Evolutionary conservation across 805 yeast genomes (phyloP).

Genomic region (Sungouiella thailandica): DNA sequence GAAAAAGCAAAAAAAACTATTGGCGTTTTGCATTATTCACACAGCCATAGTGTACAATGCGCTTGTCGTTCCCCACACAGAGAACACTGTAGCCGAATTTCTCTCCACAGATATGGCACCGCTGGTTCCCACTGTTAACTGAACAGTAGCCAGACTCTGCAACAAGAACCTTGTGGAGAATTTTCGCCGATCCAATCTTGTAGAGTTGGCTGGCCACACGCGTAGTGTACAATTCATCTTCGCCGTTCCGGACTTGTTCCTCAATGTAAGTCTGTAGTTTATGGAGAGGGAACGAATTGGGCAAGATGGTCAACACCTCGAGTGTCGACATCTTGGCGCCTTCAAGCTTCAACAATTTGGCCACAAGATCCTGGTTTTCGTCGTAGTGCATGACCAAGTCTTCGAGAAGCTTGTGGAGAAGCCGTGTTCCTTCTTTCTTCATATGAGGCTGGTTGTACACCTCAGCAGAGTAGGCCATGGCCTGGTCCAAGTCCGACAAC

Average conservation of each 20-base stretch:
- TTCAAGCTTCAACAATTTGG: slow-evolving; percentile 37
- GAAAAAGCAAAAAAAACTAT: not conserved
- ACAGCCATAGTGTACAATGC: slow-evolving; percentile 58
- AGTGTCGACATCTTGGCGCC: slow-evolving; percentile 45
- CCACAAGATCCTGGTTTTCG: slow-evolving; percentile 32
- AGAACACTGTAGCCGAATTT: slow-evolving; percentile 51
- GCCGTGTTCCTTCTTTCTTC: slow-evolving; percentile 32
- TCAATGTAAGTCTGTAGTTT: slow-evolving; percentile 42
- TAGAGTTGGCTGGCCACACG: slow-evolving; percentile 44
- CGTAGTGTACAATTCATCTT: slow-evolving; percentile 34
- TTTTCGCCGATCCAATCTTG: slow-evolving; percentile 49
- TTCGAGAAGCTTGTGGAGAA: slow-evolving; percentile 49
- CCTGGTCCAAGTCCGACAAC: slow-evolving; percentile 50
- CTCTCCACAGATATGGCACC: slow-evolving; percentile 60
- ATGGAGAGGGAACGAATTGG: slow-evolving; percentile 43
- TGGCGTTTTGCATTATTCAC: slow-evolving; percentile 3
- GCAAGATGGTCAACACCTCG: slow-evolving; percentile 47
- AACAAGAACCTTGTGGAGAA: slow-evolving; percentile 38
- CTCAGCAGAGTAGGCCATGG: slow-evolving; percentile 56
- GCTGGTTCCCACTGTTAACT: slow-evolving; percentile 35
- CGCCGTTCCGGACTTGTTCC: slow-evolving; percentile 38
- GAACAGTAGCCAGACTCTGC: slow-evolving; percentile 31
- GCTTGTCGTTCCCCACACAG: slow-evolving; percentile 40
- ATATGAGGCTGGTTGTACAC: slow-evolving; percentile 35
- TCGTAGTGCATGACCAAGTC: slow-evolving; percentile 38